Conservation (phyloP, 768 basidiomycete genomes). For the Hemileccinum impolitum region DNA sequence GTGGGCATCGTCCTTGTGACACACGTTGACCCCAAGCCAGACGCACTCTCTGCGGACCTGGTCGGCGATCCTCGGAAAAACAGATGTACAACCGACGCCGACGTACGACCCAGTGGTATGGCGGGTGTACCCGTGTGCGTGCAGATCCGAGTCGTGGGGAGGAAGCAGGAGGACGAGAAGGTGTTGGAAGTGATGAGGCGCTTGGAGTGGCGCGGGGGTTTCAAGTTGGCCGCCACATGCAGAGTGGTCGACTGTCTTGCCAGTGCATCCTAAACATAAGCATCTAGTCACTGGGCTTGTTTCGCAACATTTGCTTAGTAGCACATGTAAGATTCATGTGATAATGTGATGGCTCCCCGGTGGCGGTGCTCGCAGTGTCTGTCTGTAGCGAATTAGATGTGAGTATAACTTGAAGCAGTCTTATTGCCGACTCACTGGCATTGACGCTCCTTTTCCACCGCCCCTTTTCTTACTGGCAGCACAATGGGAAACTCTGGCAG, state of each 20-base stretch:
- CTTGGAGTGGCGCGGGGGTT: conserved; percentile 61
- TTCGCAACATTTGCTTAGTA: too few relatives aligned
- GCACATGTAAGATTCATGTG: too few relatives aligned
- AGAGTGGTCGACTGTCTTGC: too few relatives aligned
- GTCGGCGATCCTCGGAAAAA: conserved; percentile 57
- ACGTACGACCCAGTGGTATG: conserved; percentile 68
- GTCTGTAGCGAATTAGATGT: too few relatives aligned
- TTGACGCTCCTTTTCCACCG: not conserved
- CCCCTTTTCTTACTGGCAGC: not conserved
- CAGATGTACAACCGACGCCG: conserved; percentile 52
- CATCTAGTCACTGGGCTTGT: too few relatives aligned
- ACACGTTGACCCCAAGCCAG: conserved; percentile 61
- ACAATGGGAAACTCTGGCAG: conserved; percentile 16
- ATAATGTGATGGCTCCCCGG: too few relatives aligned
- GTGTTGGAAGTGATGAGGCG: conserved; percentile 75
- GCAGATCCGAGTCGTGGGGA: conserved; percentile 78
- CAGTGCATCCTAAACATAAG: too few relatives aligned
- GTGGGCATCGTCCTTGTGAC: conserved; percentile 79
- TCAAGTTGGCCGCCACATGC: too few relatives aligned
- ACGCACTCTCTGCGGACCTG: conserved; percentile 57
- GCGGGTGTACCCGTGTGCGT: conserved; percentile 79
- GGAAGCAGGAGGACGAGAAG: conserved; percentile 82
- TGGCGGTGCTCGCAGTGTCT: too few relatives aligned
- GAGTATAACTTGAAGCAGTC: too few relatives aligned
- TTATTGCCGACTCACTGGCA: not conserved